Conservation (phyloP, 257 asterid species). For the Salvia splendens region DNA sequence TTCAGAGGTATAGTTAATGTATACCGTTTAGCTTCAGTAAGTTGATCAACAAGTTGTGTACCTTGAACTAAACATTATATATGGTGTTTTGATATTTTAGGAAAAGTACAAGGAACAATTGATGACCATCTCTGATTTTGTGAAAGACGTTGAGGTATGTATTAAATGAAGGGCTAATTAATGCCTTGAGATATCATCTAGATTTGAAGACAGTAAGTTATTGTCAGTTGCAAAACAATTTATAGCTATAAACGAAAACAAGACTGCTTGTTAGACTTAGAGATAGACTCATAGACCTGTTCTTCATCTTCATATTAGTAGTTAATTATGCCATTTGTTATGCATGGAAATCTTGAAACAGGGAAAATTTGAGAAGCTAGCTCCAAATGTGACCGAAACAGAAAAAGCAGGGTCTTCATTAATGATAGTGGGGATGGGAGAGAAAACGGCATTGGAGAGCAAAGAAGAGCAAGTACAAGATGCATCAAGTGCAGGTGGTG, state of each 20-base stretch:
- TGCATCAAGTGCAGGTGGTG: slow-evolving; percentile 40
- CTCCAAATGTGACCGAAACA: slow-evolving; percentile 39
- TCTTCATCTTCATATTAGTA: too few relatives aligned
- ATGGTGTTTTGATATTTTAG: slow-evolving; percentile 40
- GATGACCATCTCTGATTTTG: slow-evolving; percentile 55
- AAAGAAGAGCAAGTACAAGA: slow-evolving; percentile 38
- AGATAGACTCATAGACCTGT: too few relatives aligned
- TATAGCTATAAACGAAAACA: too few relatives aligned
- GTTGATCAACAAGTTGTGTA: slow-evolving; percentile 2
- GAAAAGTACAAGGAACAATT: slow-evolving; percentile 67
- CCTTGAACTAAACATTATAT: slow-evolving; percentile 15
- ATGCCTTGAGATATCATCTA: slow-evolving; percentile 26
- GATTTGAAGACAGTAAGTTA: too few relatives aligned
- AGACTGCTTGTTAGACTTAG: too few relatives aligned
- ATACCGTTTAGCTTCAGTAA: background rate
- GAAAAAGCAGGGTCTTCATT: slow-evolving; percentile 36
- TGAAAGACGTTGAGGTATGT: slow-evolving; percentile 72
- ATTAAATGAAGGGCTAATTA: slow-evolving; percentile 5
- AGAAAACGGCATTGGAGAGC: slow-evolving; percentile 22
- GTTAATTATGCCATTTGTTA: too few relatives aligned
- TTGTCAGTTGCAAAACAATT: too few relatives aligned
- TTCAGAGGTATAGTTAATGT: slow-evolving; percentile 43
- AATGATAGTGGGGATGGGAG: slow-evolving; percentile 35
- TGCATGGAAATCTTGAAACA: slow-evolving; percentile 33
- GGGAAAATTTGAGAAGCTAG: slow-evolving; percentile 51